A percentile compares a stretch with the other conserved stretches of the same genome.
These are phyloP conservation scores for Balamuthia mandrillaris DNA, from an alignment of 208 protist genomes.

Conservation along the genomic window DNA sequence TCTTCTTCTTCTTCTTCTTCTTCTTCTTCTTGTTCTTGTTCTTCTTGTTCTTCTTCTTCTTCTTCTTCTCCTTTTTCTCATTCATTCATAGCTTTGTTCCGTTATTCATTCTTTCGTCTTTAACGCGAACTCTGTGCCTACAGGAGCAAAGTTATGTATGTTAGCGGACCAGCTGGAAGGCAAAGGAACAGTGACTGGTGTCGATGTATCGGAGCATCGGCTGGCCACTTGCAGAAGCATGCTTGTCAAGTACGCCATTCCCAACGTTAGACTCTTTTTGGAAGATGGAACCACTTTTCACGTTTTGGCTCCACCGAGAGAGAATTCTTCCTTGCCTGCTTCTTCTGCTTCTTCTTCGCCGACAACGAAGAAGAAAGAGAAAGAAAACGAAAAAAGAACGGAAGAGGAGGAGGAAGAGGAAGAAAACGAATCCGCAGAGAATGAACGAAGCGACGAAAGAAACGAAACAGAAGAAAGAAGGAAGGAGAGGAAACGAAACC, in stretches of 20 bases:
- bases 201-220: constrained; percentile 36
- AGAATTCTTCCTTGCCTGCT: constrained; percentile 6
- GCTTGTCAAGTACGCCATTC: constrained; percentile 58
- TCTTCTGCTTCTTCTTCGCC: background rate
- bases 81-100: too few species aligned
- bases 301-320: constrained; percentile 1
- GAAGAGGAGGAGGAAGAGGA: too few species aligned
- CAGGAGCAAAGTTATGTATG: constrained; percentile 48
- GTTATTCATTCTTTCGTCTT: too few species aligned
- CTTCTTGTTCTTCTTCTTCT: too few species aligned
- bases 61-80: too few species aligned
- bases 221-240: constrained; percentile 49
- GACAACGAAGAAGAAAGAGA: background rate
- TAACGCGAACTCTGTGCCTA: too few species aligned
- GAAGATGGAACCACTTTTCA: constrained; percentile 51
- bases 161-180: constrained; percentile 41
- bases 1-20: too few species aligned
- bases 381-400: background rate
- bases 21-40: too few species aligned
- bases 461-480: background rate
- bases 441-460: background rate
- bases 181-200: constrained; percentile 51
- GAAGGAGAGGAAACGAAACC: background rate
- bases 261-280: constrained; percentile 46
- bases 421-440: too few species aligned